A percentile compares a stretch with the other conserved stretches of the same genome.
These are phyloP conservation scores for Tuber melanosporum DNA, from an alignment of 495 filamentous ascomycete species.

Conservation along the genomic window DNA sequence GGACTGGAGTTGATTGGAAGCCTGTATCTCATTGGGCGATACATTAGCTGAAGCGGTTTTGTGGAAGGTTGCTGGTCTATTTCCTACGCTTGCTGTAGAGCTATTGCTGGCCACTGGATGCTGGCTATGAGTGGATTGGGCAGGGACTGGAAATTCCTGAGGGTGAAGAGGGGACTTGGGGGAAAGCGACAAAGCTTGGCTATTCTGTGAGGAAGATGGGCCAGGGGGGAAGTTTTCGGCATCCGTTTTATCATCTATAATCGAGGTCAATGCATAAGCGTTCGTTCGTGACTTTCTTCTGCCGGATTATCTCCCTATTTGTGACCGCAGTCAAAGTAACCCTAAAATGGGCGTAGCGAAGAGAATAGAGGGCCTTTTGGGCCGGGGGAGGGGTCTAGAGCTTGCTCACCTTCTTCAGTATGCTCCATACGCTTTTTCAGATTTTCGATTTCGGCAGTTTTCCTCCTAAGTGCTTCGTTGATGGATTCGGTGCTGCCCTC, in stretches of 20 bases:
- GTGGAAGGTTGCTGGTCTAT: background rate
- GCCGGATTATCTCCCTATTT: background rate
- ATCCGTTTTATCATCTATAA: constrained; percentile 20
- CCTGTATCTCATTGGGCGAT: constrained; percentile 4
- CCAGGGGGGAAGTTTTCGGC: background rate
- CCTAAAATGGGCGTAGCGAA: background rate
- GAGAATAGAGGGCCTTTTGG: background rate
- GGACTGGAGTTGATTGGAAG: background rate
- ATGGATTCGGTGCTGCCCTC: constrained; percentile 19
- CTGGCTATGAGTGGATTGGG: background rate
- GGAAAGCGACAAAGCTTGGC: background rate
- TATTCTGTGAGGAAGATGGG: background rate
- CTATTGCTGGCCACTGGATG: background rate
- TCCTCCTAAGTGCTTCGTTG: constrained; percentile 22
- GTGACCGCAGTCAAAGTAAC: background rate
- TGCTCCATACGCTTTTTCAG: constrained; percentile 29
- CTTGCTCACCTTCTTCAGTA: constrained; percentile 30
- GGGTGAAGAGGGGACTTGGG: background rate
- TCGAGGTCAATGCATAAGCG: constrained; percentile 21
- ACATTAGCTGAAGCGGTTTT: background rate
- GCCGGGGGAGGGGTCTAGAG: background rate
- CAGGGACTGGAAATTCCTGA: background rate
- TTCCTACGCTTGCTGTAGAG: background rate
- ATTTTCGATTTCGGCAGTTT: constrained; percentile 39
- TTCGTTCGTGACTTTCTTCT: constrained; percentile 4